Evolutionary conservation across 768 basidiomycete species (phyloP), one percentile per base, ranked within the genome.

Genomic region (Lactarius hengduanensis): DNA sequence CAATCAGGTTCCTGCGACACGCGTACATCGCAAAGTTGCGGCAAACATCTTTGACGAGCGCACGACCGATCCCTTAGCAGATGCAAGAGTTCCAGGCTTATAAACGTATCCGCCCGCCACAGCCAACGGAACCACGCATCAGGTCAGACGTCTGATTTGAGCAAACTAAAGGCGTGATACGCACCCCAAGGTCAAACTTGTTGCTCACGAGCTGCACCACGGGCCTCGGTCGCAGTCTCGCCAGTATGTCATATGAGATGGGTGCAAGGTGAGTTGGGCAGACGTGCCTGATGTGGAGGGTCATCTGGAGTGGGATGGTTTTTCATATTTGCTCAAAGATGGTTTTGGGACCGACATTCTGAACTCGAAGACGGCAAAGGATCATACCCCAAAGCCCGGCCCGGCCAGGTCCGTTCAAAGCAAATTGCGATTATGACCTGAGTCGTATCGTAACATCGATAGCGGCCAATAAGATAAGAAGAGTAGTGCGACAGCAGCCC

Each of bases 11-110:
- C 79, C 91, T 94, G 69, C 96, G 76, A 76, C 97, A 98, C 0
- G 97, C 97, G 47, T 96, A 84, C 84, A 89, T 92, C 0, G 97
- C 97, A 73, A 99, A 98, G 13, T 50, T 95, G 98, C 98, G 4
- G 87, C 82, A 18, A 94, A 84, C 20, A 92, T 94, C 76, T 98
- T 98, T 16, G 90, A 90, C 73, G 94, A 97, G 28, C 97, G 83
- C 0, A 97, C 92, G 85, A 94, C 11, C 83, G 81, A 72, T 96
- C 91, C 45, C 85, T 86, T 77, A 99, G 82, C 16, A 96, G 78
- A 70, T 96, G 86, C 30, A 99, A 82, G 11, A 99, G 82, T 72
- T 98, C 97, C 76, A 98, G 80, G 76, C 98, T 96, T 96, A 73
- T 47, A 4, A 10, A 50, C 8, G 11, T 40, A 15, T 59, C 40